Base-by-base conservation (phyloP, 768 basidiomycete species). In the Cytidiella melzeri region DNA sequence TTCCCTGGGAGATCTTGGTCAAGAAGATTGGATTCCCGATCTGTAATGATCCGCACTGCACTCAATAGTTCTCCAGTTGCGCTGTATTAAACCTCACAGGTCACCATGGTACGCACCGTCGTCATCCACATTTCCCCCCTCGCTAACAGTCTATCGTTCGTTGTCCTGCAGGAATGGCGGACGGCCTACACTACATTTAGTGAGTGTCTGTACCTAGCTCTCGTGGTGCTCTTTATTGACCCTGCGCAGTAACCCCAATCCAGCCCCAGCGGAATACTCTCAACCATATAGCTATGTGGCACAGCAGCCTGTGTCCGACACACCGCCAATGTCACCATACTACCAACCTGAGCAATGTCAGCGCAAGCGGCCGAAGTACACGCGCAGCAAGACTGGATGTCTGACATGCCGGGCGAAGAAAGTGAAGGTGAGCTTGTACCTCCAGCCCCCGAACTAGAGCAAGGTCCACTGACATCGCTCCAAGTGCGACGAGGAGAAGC, bases 401-500 rank as follows among this genome's bases (percentile, higher is more conserved):
- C 70, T 95, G 63, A 93, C 90, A 38, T 97, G 93, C 76, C 79
- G 93, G 59, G 80, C 82, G 54, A 93, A 94, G 75, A 90, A 95
- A 75, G 91, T 97, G 61, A 96, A 96, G 79, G 89, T 88, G 55
- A 47, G 76, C n/a, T 34, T 34, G 30, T 34, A 34, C 62, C 47
- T 47, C n/a, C 48, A 2, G 41, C 36, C n/a, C 26, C 19, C 28
- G 1, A 12, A 13, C 20, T 21, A 23, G 18, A 38, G 40, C 30
- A n/a, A n/a, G 30, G 36, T 47, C 3, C n/a, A 40, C 57, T 19
- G 41, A 38, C 55, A 44, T 20, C 43, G 49, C 25, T 48, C 13
- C 55, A n/a, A 92, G 87, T 97, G 93, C 67, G 93, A 94, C 64
- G 93, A 97, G 69, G 77, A 78, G 11, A 89, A 92, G 63, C 93